Percentiles rank a stretch among this genome's conserved stretches.
phyloP scores from a whole-genome alignment of 2,329 filamentous ascomycete species.

The Neofusicoccum umdonicola region DNA sequence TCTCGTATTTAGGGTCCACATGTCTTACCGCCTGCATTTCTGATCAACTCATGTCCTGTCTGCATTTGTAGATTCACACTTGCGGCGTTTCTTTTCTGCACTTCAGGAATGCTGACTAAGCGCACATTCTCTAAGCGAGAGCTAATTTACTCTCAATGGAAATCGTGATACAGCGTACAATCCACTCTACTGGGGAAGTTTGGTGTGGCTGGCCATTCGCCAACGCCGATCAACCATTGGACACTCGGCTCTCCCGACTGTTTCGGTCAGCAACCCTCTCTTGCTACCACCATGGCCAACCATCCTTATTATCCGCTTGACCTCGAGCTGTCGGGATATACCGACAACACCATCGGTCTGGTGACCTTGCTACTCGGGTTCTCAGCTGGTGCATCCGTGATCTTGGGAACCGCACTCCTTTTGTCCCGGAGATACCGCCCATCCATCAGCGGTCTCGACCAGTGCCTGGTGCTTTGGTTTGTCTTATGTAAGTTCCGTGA shows the following conservation, averaged over 20 bases:
- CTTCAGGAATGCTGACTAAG: not conserved
- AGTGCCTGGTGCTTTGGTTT: slow-evolving; percentile 5
- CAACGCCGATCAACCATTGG: not conserved
- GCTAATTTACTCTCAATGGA: not conserved
- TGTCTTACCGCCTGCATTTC: not conserved
- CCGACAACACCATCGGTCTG: not conserved
- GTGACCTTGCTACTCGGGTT: not conserved
- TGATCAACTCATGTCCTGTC: too few relatives aligned
- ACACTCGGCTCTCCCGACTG: not conserved
- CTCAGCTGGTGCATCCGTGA: not conserved
- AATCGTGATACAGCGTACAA: not conserved
- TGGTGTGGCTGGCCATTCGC: not conserved
- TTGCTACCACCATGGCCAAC: not conserved
- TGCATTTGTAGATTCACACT: too few relatives aligned
- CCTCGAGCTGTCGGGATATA: not conserved
- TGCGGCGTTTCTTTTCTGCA: too few relatives aligned
- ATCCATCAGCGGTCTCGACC: not conserved
- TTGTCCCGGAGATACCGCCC: not conserved
- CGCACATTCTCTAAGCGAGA: slow-evolving; percentile 1
- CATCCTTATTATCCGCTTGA: slow-evolving; percentile 9
- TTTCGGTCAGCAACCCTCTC: not conserved
- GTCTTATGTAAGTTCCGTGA: slow-evolving; percentile 2
- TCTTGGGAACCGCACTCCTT: not conserved
- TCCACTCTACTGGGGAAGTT: not conserved
- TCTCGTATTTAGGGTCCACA: slow-evolving; percentile 86